A percentile compares a stretch with the other conserved stretches of the same genome.
Evolutionary conservation across 306 rosid species (phyloP).

Genomic region (Sicyos baderoa): DNA sequence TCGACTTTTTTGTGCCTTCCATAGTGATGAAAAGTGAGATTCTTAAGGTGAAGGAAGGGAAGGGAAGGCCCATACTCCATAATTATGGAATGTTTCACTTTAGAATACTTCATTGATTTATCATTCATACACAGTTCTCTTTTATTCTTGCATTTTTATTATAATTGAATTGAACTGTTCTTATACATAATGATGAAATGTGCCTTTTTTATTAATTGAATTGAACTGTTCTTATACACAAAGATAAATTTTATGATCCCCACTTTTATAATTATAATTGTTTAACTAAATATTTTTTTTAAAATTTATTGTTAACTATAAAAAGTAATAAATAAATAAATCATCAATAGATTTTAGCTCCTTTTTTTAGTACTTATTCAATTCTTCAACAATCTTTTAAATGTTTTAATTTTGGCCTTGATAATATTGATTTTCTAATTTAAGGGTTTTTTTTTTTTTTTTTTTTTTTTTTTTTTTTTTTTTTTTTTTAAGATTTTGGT

Average conservation of each 20-base stretch:
- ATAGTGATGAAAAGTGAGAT: conserved; percentile 11
- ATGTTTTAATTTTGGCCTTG: neutral
- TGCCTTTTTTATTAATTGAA: neutral
- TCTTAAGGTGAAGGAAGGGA: neutral
- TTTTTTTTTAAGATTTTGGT: no score
- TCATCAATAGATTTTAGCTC: neutral
- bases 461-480: no score
- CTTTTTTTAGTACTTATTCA: neutral
- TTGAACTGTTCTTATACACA: neutral
- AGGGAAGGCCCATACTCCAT: neutral
- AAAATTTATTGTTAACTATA: no score
- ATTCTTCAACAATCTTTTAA: no score
- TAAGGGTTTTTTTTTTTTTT: no score
- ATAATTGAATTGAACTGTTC: neutral
- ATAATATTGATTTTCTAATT: neutral
- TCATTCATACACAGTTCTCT: no score
- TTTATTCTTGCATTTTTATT: neutral
- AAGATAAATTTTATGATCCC: no score
- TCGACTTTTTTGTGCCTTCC: neutral
- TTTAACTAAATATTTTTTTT: no score
- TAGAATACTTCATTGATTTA: neutral
- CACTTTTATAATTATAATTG: no score
- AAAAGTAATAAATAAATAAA: no score
- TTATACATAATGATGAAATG: neutral
- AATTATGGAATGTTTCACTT: conserved; percentile 10